Base-by-base conservation (phyloP, 139 green algal genomes). In the Desmodesmus armatus region DNA sequence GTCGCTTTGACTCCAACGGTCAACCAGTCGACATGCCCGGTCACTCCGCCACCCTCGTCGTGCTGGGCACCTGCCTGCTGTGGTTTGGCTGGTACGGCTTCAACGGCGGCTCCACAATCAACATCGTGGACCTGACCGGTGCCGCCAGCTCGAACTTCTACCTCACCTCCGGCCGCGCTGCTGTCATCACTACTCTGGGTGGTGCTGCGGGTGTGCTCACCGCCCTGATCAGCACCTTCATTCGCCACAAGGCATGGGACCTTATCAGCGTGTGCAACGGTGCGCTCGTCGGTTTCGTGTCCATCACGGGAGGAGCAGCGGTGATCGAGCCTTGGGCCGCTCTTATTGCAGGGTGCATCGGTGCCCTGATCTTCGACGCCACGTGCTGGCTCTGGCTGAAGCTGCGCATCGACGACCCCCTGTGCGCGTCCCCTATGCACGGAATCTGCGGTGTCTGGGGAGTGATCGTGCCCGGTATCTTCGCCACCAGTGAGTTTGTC, bases 71-170 rank as follows among this genome's bases (percentile, higher is more conserved):
- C 19, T 89, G 93, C 60, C 89, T 98, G 53, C 91, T 98, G 53
- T 98, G 96, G 96, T 98, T 98, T 80, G 96, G 96, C 71, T 98
- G 96, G 94, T 98, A 98, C 69, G 95, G 94, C 13, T 97, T 97
- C 88, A 97, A 97, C 90, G 91, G 92, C 15, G 95, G 93, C 3
- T 96, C 92, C 27, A 89, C 88, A 29, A 71, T 92, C 5, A 82
- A 85, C 75, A 93, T 97, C 44, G 53, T 88, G 41, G 84, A 44
- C 23, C 19, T 65, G 3, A 85, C 75, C 13, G 43, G 31, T 0
- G 85, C 91, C 17, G 81, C 58, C 58, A 83, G 78, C 37, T 83
- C 84, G 63, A 84, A 80, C 44, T 31, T 87, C 55, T 84, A 75
- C 40, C 25, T 86, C 3, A 58, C 92, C 6, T 88, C 91, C 11